These are phyloP conservation scores for Tuber brumale DNA, from an alignment of 495 filamentous ascomycete species.

Conservation along the genomic window DNA sequence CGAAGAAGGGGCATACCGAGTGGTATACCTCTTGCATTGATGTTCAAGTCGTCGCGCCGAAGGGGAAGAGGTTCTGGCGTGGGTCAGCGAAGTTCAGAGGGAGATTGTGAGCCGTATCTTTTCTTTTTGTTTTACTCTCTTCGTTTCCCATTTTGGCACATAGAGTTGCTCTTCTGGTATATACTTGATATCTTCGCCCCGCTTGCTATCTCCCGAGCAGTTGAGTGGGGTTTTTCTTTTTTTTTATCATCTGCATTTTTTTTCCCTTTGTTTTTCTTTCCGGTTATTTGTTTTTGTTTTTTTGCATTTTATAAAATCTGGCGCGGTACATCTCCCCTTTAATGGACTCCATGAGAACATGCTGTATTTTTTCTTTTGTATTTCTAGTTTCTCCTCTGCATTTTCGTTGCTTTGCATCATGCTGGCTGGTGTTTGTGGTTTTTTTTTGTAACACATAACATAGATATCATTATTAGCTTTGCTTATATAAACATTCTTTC, in stretches of 20 bases:
- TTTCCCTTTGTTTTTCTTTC: not conserved
- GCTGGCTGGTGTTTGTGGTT: not conserved
- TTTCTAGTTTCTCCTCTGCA: not conserved
- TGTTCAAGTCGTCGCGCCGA: constrained; percentile 28
- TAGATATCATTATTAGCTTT: not conserved
- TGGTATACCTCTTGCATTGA: constrained; percentile 41
- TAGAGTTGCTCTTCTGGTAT: not conserved
- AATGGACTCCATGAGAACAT: not conserved
- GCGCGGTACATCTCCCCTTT: not conserved
- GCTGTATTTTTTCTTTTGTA: not conserved
- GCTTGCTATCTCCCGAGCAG: not conserved
- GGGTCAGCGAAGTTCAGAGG: not conserved
- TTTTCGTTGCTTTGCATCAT: not conserved
- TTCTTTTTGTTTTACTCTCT: not conserved
- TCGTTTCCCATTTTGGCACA: not conserved
- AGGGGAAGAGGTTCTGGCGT: constrained; percentile 4
- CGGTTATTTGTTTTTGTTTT: not conserved
- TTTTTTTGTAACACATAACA: not conserved
- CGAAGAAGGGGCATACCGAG: constrained; percentile 17
- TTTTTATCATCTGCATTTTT: not conserved
- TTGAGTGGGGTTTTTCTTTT: not conserved
- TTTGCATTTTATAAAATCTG: not conserved
- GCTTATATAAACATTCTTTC: not conserved
- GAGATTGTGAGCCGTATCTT: not conserved
- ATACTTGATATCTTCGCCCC: not conserved